These are phyloP conservation scores for Amanita phalloides DNA, from an alignment of 768 basidiomycete genomes.

Conservation along the genomic window DNA sequence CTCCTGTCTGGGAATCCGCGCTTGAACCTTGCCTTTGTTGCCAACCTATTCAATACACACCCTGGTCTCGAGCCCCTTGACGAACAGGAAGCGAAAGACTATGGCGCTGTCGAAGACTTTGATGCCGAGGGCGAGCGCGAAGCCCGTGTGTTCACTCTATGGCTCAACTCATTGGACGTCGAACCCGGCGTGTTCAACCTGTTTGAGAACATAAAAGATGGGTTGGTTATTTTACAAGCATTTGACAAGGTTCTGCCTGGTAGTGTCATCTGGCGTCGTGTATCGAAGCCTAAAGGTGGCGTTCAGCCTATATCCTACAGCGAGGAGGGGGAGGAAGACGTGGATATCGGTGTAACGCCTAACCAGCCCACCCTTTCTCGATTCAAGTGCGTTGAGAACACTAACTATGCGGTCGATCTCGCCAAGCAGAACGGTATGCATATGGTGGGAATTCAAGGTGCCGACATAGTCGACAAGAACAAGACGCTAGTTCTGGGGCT, in stretches of 20 bases:
- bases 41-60: conserved; percentile 97
- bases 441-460: conserved; percentile 94
- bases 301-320: conserved; percentile 27
- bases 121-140: conserved; percentile 99
- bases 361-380: conserved; percentile 80
- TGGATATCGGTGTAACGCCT: conserved; percentile 73
- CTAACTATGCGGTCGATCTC: conserved; percentile 91
- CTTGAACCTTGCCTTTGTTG: conserved; percentile 95
- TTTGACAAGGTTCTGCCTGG: conserved; percentile 95
- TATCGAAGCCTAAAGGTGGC: conserved; percentile 82
- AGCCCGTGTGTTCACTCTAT: conserved; percentile 94
- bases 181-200: conserved; percentile 95
- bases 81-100: conserved; percentile 87
- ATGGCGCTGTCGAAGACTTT: conserved; percentile 88
- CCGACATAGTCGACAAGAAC: conserved; percentile 91
- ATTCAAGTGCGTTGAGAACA: conserved; percentile 98
- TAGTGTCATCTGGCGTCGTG: conserved; percentile 88
- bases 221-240: conserved; percentile 84
- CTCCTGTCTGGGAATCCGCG: conserved; percentile 93
- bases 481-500: conserved; percentile 91
- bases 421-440: conserved; percentile 91
- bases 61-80: conserved; percentile 93
- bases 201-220: conserved; percentile 93
- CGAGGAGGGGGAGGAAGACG: conserved; percentile 50
- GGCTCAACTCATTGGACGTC: conserved; percentile 96